Evolutionary conservation across 2,329 filamentous ascomycete species (phyloP), one percentile per base, ranked within the genome.

Genomic region (Penicillium sp.): DNA sequence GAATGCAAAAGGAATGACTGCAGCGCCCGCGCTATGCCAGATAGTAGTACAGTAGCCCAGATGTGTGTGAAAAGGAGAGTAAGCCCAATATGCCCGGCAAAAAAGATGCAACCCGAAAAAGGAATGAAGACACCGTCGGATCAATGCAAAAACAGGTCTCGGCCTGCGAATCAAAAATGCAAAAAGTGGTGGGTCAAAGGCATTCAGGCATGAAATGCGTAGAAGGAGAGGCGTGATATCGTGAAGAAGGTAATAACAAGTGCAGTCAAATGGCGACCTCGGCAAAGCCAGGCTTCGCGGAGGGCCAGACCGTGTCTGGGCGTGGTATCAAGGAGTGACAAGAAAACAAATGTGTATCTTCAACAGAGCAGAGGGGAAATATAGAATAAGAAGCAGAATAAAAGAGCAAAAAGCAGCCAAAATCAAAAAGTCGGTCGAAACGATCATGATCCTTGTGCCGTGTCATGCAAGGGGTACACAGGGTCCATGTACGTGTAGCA

Each of bases 1-100:
- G 47, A 59, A 54, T 57, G 48, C 43, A 51, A 52, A 60, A 61
- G 58, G 60, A 62, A 60, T 51, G 60, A 61, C 55, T 53, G 60
- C 58, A 60, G 56, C 58, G 49, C 51, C 51, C 53, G 51, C 56
- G 53, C 56, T 56, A 62, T 62, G 59, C 58, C 46, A 55, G 46
- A 42, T 62, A 54, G 39, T 59, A 51, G 43, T 62, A 62, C 60
- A 62, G 44, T 46, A 53, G 50, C 55, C 54, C 51, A 54, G 47
- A 39, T 45, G 35, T 39, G 33, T 41, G 25, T 38, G 23, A 37
- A 48, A 60, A 56, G 55, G 57, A 60, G 52, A 51, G 58, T 35
- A 51, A 57, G 26, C 48, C 51, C 48, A 47, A 46, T 57, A 61
- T 61, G 59, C 56, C 56, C 51, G 29, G 45, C 30, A 43, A 41